phyloP scores from a whole-genome alignment of 148 eudicot species.

The Euryodendron excelsum region DNA sequence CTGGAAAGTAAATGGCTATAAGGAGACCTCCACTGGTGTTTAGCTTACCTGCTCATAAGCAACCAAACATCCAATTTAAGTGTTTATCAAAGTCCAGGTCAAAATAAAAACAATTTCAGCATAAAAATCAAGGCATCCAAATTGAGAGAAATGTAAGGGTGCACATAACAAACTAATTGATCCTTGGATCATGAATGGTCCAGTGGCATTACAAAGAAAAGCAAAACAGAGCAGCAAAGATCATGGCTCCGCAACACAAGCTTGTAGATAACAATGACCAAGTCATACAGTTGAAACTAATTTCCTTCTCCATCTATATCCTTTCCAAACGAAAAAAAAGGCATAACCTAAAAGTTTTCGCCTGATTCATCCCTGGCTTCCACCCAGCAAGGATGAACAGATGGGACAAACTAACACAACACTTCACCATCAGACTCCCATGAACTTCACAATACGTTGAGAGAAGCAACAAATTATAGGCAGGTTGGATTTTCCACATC shows the following conservation, averaged over 20 bases:
- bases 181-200: not conserved
- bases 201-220: not conserved
- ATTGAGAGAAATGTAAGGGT: not conserved
- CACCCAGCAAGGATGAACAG: slow-evolving; percentile 4
- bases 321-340: not conserved
- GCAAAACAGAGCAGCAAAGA: not conserved
- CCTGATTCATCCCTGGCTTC: slow-evolving; percentile 1
- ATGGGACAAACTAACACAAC: not conserved
- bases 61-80: not conserved
- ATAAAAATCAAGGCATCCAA: not conserved
- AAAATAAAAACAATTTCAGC: not conserved
- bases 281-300: not conserved
- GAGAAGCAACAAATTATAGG: not conserved
- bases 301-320: not conserved
- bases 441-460: not conserved
- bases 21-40: not conserved
- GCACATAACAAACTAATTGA: not conserved
- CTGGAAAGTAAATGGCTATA: slow-evolving; percentile 3
- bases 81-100: not conserved
- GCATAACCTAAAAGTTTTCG: not conserved
- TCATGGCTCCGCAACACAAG: not conserved
- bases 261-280: not conserved
- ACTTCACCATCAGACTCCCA: not conserved
- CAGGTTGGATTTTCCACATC: not conserved
- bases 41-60: not conserved